Evolutionary conservation across 352 stramenopile genomes (phyloP).

Genomic region (Pythium folliculosum): DNA sequence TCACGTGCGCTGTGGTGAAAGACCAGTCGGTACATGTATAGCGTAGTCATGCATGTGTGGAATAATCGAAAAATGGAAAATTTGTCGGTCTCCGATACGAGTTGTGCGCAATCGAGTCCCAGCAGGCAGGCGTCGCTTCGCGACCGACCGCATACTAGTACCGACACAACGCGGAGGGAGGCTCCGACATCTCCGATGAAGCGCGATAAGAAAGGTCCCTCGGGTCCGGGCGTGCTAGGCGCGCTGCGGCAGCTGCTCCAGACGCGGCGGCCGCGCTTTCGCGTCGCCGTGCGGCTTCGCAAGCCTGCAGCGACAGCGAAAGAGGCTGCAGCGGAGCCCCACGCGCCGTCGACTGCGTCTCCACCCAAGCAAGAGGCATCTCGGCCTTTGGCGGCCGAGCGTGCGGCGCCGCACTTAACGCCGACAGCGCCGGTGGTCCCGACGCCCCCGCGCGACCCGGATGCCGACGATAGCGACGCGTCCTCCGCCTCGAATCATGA

Average conservation of each 20-base stretch:
- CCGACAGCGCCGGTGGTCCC: neutral
- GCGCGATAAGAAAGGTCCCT: neutral
- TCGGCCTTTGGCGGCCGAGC: neutral
- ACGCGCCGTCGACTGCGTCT: neutral
- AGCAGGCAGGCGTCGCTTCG: neutral
- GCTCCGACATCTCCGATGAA: neutral
- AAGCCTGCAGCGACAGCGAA: neutral
- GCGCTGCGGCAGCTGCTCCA: conserved; percentile 6
- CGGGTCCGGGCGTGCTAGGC: conserved; percentile 1
- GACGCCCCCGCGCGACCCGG: conserved; percentile 8
- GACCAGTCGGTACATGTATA: neutral
- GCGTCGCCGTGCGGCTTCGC: neutral
- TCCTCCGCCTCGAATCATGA: neutral
- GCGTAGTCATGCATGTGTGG: neutral
- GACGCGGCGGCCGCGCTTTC: conserved; percentile 2
- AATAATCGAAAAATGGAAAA: neutral
- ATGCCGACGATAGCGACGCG: conserved; percentile 14
- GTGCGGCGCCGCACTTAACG: too few relatives aligned
- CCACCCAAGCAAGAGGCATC: neutral
- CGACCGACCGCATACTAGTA: neutral
- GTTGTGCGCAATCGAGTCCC: too few relatives aligned
- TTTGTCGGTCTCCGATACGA: too few relatives aligned
- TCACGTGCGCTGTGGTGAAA: neutral
- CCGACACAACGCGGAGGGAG: too few relatives aligned
- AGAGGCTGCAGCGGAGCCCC: neutral